Percentiles rank a stretch among this genome's conserved stretches.
These are phyloP conservation scores for Lobosporangium transversale DNA, from an alignment of 192 early-diverging fungal species.

Conservation along the genomic window DNA sequence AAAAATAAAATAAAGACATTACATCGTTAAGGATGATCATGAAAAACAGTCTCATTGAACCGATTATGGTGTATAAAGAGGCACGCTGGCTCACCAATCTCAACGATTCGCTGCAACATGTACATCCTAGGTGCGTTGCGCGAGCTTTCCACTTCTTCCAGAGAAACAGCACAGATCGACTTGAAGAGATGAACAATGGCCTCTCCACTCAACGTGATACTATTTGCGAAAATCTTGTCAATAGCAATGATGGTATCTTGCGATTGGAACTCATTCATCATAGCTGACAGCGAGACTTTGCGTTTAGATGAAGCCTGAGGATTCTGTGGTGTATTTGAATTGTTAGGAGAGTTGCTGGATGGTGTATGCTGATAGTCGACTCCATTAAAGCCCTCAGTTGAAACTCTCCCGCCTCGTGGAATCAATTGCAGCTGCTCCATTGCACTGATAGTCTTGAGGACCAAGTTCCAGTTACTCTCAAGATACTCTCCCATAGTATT, in stretches of 20 bases:
- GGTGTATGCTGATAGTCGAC: slow-evolving; percentile 53
- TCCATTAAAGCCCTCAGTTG: slow-evolving; percentile 54
- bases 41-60: background rate
- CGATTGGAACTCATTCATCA: slow-evolving; percentile 70
- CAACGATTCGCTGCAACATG: slow-evolving; percentile 92
- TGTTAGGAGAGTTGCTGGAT: slow-evolving; percentile 5
- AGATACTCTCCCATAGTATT: slow-evolving; percentile 70
- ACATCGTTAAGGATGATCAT: background rate
- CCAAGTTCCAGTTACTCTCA: slow-evolving; percentile 79
- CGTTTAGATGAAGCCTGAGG: slow-evolving; percentile 41
- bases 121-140: slow-evolving; percentile 80
- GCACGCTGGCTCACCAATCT: slow-evolving; percentile 77
- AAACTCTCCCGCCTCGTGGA: slow-evolving; percentile 59
- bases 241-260: slow-evolving; percentile 87
- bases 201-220: slow-evolving; percentile 77
- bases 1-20: background rate
- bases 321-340: slow-evolving; percentile 17
- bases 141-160: slow-evolving; percentile 85
- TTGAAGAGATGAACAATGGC: slow-evolving; percentile 91
- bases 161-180: slow-evolving; percentile 85
- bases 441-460: slow-evolving; percentile 84
- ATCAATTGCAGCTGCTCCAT: slow-evolving; percentile 89
- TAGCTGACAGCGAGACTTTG: slow-evolving; percentile 44
- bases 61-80: too few relatives aligned
- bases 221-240: slow-evolving; percentile 88